Evolutionary conservation across 768 basidiomycete genomes (phyloP).

Genomic region (Lactarius deliciosus): DNA sequence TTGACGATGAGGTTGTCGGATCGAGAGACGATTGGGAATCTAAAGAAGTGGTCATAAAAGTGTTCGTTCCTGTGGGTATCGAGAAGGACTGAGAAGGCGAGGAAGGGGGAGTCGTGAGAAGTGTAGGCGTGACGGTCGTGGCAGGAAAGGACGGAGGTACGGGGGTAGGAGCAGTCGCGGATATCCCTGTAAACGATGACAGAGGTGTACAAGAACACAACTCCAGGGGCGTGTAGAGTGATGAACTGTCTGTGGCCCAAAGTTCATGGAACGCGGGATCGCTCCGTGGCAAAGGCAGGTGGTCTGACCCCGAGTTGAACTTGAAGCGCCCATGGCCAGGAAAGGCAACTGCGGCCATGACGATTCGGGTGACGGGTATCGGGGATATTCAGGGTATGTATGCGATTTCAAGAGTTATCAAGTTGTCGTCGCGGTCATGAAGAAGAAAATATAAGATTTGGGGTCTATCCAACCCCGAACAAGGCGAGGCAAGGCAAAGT

Average conservation of each 20-base stretch:
- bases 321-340: constrained; percentile 13
- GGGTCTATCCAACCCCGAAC: neutral
- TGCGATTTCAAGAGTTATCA: neutral
- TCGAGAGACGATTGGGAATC: constrained; percentile 8
- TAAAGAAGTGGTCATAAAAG: constrained; percentile 19
- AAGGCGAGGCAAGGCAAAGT: neutral
- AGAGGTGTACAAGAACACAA: constrained; percentile 13
- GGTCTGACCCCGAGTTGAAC: constrained; percentile 23
- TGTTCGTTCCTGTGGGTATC: constrained; percentile 8
- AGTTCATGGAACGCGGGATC: constrained; percentile 10
- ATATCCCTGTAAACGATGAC: constrained; percentile 11
- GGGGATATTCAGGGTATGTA: neutral
- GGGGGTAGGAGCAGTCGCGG: neutral
- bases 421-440: neutral
- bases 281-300: neutral
- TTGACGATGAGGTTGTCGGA: constrained; percentile 15
- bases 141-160: neutral
- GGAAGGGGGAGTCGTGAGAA: constrained; percentile 16
- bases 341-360: constrained; percentile 6
- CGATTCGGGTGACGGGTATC: neutral
- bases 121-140: constrained; percentile 3
- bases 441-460: neutral
- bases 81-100: constrained; percentile 2
- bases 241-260: constrained; percentile 10
- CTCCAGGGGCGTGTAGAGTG: constrained; percentile 4